These are phyloP conservation scores for Citrus trifoliata DNA, from an alignment of 345 rosid species.

Conservation along the genomic window DNA sequence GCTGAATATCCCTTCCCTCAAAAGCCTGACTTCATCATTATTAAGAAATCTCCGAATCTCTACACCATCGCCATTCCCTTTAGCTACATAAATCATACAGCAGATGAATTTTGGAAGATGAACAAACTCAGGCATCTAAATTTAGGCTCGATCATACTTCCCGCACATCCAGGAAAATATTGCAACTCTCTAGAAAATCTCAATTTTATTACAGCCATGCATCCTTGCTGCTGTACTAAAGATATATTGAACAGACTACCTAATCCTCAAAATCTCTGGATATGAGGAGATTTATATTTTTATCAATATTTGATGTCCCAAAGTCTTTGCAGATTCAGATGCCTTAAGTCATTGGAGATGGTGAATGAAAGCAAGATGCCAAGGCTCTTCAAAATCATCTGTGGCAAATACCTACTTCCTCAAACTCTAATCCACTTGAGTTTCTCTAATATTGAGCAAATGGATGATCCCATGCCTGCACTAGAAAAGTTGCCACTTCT, in stretches of 20 bases:
- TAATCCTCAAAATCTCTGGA: not conserved
- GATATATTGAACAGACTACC: not conserved
- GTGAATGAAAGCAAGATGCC: not conserved
- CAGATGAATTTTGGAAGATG: not conserved
- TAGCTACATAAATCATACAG: not conserved
- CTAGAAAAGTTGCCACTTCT: not conserved
- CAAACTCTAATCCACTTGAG: not conserved
- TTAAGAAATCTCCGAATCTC: not conserved
- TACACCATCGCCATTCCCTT: not conserved
- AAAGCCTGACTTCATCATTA: not conserved
- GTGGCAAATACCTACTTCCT: not conserved
- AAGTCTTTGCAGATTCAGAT: not conserved
- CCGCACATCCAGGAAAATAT: not conserved
- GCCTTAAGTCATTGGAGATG: not conserved
- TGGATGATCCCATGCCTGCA: not conserved
- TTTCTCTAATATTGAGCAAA: not conserved
- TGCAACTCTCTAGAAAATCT: not conserved
- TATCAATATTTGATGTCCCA: not conserved
- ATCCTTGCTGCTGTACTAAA: not conserved
- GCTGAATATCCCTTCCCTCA: conserved; percentile 2
- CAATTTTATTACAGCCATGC: not conserved
- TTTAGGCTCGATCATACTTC: not conserved
- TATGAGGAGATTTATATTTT: not conserved
- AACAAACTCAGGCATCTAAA: not conserved
- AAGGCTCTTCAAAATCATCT: not conserved